Base-by-base conservation (phyloP, 1,284 basidiomycete genomes). In the Ceratobasidium papillatum region DNA sequence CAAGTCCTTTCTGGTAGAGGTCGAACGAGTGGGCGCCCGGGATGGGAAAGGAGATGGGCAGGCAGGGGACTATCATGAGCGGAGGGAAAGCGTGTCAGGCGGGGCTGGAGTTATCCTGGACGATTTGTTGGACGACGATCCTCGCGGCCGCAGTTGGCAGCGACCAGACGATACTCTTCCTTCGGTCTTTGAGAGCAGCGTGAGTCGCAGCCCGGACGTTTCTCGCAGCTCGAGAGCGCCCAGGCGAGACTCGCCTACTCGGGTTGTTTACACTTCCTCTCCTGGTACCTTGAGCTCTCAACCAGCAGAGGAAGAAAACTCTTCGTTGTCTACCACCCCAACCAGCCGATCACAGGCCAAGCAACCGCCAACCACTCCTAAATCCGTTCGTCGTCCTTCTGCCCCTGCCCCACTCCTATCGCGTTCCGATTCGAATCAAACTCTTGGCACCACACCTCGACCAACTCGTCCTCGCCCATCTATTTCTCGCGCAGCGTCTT, bases 131-230 rank as follows among this genome's bases (percentile, higher is more conserved):
- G 71, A 73, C 11, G 68, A 61, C 45, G 68, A 71, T 36, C 71
- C 30, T 30, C 71, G 71, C 56, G 71, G 71, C 54, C 71, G 71
- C 17, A 63, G 59, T 38, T 73, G 71, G 71, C 71, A 63, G 58
- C 71, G 71, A 17, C 61, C 45, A 17, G 56, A 59, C 14, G 71
- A 73, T 59, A 52, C 9, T 41, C 49, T 73, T 32, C 71, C 71
- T 9, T 52, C 71, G n/a, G 71, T 73, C 2, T 73, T 73, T 43
- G 71, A 63, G 36, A 73, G 59, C 59, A 63, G 71, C 25, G 59
- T 56, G 45, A 73, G 71, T n/a, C 71, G 59, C 45, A 73, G 71
- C 36, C 71, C 71, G 12, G 71, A 73, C 34, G 47, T 61, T 19
- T 41, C 71, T 47, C 58, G 71, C 19, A 14, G 19, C 22, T 49